Evolutionary conservation across 345 rosid species (phyloP).

Genomic region (Salix udensis): DNA sequence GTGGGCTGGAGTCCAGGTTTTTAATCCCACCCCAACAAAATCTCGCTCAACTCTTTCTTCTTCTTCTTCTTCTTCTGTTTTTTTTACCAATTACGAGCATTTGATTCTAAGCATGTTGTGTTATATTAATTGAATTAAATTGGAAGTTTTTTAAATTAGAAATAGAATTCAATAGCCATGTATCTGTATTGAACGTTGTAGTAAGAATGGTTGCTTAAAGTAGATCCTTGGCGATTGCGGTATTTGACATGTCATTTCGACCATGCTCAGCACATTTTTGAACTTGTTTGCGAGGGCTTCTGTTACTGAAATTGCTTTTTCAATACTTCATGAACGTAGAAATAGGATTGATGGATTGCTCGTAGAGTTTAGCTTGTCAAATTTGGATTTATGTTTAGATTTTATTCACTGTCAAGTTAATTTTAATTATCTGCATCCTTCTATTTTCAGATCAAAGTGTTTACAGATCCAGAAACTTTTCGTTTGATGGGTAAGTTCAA

Average conservation of each 20-base stretch:
- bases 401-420: slow-evolving; percentile 2
- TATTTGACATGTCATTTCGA: neutral
- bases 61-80: neutral
- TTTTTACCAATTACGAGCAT: no score
- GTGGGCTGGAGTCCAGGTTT: slow-evolving; percentile 35
- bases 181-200: neutral
- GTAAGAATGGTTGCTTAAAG: neutral
- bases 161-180: no score
- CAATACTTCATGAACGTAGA: neutral
- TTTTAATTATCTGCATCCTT: slow-evolving; percentile 22
- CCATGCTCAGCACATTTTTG: neutral
- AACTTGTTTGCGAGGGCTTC: neutral
- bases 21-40: neutral
- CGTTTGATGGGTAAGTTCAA: slow-evolving; percentile 62
- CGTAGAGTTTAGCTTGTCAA: neutral
- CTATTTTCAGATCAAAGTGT: slow-evolving; percentile 60
- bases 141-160: neutral
- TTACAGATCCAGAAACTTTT: slow-evolving; percentile 64
- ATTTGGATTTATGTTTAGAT: neutral
- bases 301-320: neutral
- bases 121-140: neutral
- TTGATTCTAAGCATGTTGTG: neutral
- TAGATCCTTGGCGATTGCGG: neutral
- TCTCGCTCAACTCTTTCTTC: neutral
- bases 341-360: slow-evolving; percentile 8